phyloP scores from a whole-genome alignment of 805 yeast genomes.

The Pichia sporocuriosa region DNA sequence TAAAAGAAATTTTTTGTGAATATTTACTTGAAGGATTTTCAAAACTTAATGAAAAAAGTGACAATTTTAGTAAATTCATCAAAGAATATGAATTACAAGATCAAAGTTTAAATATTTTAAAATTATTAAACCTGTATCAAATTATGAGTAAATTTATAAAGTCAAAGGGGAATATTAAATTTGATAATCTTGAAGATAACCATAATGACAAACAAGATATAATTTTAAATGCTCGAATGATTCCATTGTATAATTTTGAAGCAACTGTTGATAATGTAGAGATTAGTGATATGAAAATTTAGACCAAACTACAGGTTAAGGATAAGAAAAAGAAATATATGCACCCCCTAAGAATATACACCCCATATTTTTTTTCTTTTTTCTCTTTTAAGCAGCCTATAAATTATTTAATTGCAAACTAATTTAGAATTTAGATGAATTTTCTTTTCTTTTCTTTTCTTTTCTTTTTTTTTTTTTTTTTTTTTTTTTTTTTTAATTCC shows the following conservation, averaged over 20 bases:
- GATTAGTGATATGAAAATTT: neutral
- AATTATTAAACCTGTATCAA: slow-evolving; percentile 17
- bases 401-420: too few relatives aligned
- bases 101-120: slow-evolving; percentile 14
- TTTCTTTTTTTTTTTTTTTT: too few relatives aligned
- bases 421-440: too few relatives aligned
- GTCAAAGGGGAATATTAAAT: neutral
- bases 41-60: slow-evolving; percentile 10
- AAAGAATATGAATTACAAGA: slow-evolving; percentile 18
- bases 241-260: slow-evolving; percentile 22
- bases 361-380: too few relatives aligned
- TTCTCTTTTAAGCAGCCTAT: too few relatives aligned
- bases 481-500: too few relatives aligned
- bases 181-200: neutral
- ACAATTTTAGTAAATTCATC: slow-evolving; percentile 12
- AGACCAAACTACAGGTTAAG: neutral
- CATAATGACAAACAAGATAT: slow-evolving; percentile 7
- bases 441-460: too few relatives aligned
- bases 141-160: slow-evolving; percentile 9
- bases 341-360: too few relatives aligned
- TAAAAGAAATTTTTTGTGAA: slow-evolving; percentile 12
- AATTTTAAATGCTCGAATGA: slow-evolving; percentile 19
- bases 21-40: slow-evolving; percentile 13
- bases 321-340: too few relatives aligned
- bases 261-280: slow-evolving; percentile 6